Percentiles rank a stretch among this genome's conserved stretches.
Conservation (phyloP, 495 filamentous ascomycete genomes). For the Penicillium diatomitis region DNA sequence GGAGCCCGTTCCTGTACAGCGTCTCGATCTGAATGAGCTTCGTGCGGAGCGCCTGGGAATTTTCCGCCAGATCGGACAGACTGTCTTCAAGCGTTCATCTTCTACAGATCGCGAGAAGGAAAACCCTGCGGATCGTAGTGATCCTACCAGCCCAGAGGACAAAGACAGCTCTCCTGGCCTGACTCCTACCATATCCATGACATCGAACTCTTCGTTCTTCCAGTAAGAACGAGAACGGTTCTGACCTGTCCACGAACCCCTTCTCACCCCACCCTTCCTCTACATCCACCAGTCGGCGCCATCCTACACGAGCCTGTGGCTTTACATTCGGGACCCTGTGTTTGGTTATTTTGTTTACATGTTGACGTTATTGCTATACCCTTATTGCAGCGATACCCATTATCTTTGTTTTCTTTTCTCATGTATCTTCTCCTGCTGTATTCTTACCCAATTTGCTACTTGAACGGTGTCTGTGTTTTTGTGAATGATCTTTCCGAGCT, state of each 20-base stretch:
- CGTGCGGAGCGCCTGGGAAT: constrained; percentile 41
- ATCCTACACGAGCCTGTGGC: too few relatives aligned
- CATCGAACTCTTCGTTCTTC: constrained; percentile 30
- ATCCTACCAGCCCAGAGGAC: constrained; percentile 25
- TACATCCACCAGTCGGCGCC: background rate
- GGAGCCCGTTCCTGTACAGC: constrained; percentile 41
- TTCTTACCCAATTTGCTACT: too few relatives aligned
- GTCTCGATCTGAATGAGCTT: constrained; percentile 38
- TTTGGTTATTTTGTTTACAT: constrained; percentile 9
- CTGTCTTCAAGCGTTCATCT: constrained; percentile 41
- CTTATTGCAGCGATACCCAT: constrained; percentile 19
- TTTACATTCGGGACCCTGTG: background rate
- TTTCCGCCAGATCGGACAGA: constrained; percentile 40
- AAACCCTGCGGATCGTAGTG: constrained; percentile 22
- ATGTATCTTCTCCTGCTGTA: constrained; percentile 2
- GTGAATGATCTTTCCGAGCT: background rate
- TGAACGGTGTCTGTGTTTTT: background rate
- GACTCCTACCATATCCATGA: constrained; percentile 32
- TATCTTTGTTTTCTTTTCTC: constrained; percentile 14
- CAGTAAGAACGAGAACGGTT: constrained; percentile 6
- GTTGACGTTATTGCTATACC: constrained; percentile 14
- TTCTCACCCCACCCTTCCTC: background rate
- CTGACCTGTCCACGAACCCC: background rate
- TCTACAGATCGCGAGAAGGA: constrained; percentile 40
- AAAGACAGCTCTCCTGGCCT: constrained; percentile 28